phyloP scores from a whole-genome alignment of 164 flowering plant species.

The Liquidambar formosana region DNA sequence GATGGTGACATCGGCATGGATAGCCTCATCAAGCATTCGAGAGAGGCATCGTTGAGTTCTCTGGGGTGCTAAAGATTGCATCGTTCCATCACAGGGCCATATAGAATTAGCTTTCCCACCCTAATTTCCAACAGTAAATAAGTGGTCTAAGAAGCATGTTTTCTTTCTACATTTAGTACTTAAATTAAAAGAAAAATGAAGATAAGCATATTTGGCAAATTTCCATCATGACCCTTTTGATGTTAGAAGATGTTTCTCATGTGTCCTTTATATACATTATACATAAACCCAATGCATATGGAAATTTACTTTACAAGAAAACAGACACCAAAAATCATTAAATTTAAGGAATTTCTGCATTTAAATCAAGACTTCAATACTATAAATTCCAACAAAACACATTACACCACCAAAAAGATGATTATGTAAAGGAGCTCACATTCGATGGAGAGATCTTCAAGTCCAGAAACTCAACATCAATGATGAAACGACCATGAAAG shows the following conservation, averaged over 20 bases:
- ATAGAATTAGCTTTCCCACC: slow-evolving; percentile 68
- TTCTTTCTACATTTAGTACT: too few relatives aligned
- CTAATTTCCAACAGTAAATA: slow-evolving; percentile 31
- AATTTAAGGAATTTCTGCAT: too few relatives aligned
- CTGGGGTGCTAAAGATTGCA: slow-evolving; percentile 49
- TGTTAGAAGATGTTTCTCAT: too few relatives aligned
- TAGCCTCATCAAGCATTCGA: slow-evolving; percentile 78
- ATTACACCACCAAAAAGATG: neutral
- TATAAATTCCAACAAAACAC: too few relatives aligned
- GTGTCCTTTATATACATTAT: too few relatives aligned
- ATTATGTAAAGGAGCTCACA: slow-evolving; percentile 41
- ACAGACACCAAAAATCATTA: too few relatives aligned
- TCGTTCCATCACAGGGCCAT: slow-evolving; percentile 67
- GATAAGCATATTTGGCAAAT: too few relatives aligned
- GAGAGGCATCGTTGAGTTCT: slow-evolving; percentile 66
- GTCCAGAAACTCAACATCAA: slow-evolving; percentile 94
- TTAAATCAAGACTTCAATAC: too few relatives aligned
- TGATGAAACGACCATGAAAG: slow-evolving; percentile 70
- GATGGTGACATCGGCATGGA: slow-evolving; percentile 85
- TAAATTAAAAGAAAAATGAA: neutral
- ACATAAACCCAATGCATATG: too few relatives aligned
- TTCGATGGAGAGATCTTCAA: slow-evolving; percentile 59
- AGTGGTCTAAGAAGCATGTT: neutral
- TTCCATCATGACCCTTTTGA: too few relatives aligned
- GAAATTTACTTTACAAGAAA: too few relatives aligned